Evolutionary conservation across 2,329 filamentous ascomycete genomes (phyloP), one percentile per base, ranked within the genome.

Genomic region (Setomelanomma holmii): DNA sequence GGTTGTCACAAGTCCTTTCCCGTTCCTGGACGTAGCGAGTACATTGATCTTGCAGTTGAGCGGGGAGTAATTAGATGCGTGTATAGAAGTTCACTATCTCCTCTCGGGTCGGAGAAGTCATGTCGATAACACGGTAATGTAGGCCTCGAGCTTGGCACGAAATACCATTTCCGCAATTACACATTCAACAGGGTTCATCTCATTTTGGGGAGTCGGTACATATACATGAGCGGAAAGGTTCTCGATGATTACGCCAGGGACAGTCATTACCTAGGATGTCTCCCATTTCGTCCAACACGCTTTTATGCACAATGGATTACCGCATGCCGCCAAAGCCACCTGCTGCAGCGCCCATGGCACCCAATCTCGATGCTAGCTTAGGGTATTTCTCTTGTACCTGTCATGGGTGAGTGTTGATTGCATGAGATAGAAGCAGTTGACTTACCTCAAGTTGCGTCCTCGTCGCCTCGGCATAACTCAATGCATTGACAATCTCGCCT

Each of bases 391-490:
- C 78, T 71, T 82, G 80, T 34, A 82, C 79, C 71, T 74, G 47
- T 45, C 45, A 10, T 8, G 23, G 19, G 43, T 58, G 24, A 43
- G 38, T 7, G 22, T 22, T 17, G 10, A 4, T 6, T 8, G n/a
- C n/a, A 49, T 30, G 10, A 17, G 24, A 35, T 43, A n/a, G 24
- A 14, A 14, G 2, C 21, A 27, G 39, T 36, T 34, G 16, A 58
- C 69, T 43, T 61, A 73, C 68, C 79, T 96, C 90, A 57, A 99
- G 86, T 78, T 99, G 95, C 58, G 95, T 98, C 69, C 95, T 85
- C 34, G 95, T 98, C 17, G 95, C 95, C 78, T 99, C 95, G 23
- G 95, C 95, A 72, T 99, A 99, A 17, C 91, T 96, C 16, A 99
- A 84, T 5, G 95, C 95, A 71, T 98, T 98, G 63, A 98, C 87